Evolutionary conservation across 2,329 filamentous ascomycete species (phyloP), one percentile per base, ranked within the genome.

Genomic region (Remersonia thermophila): DNA sequence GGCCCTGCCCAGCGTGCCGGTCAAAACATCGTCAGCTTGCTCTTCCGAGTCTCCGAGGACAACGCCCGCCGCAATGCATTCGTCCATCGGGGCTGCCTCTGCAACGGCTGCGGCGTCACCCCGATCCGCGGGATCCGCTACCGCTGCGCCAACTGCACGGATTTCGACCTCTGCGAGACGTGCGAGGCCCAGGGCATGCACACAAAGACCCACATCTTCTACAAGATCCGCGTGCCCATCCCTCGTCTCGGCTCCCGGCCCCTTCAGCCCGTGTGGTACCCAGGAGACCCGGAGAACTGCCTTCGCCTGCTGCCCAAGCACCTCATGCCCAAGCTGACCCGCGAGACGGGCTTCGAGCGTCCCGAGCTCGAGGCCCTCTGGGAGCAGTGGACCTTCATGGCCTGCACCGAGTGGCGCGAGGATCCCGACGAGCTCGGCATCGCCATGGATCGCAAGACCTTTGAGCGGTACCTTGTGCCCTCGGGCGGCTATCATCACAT

Each of bases 381-480:
- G 80, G 89, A 96, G 52, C 89, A 96, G 53, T 98, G 93, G 71
- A 87, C 83, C 4, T 95, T 87, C 55, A 79, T 95, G 59, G 89
- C 89, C 29, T 89, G 83, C 47, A 80, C 79, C 5, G 79, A 89
- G 53, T 94, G 82, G 80, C 64, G 75, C 25, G 73, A 80, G 13
- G 89, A 96, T 53, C 83, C 85, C 0, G 77, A 83, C 48, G 71
- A 78, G 15, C 68, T 95, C 29, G 67, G 72, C 37, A 69, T 89
- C 48, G 91, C 86, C 25, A 93, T 96, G 65, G 87, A 96, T 54
- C 77, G 86, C 42, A 82, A 81, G 57, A 93, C 85, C 0, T 98
- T 98, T 59, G 85, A 95, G 54, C 77, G 83, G 32, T 93, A 86
- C 48, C 77, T 96, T 41, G 79, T 93, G 7, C 84, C 85, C 3